phyloP scores from a whole-genome alignment of 768 basidiomycete species.

The Psilocybe tampanensis region DNA sequence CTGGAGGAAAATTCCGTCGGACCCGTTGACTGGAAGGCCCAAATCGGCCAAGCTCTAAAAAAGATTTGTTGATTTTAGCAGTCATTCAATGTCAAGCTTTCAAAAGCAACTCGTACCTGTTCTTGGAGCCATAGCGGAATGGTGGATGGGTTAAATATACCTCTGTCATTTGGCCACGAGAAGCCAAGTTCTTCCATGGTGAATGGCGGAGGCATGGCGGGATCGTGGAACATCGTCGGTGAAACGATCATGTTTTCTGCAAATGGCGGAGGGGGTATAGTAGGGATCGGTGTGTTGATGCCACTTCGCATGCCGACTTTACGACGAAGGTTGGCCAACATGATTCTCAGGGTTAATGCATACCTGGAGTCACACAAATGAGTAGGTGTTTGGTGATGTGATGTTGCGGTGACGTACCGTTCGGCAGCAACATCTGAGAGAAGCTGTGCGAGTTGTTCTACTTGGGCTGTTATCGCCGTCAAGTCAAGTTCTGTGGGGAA shows the following conservation, averaged over 20 bases:
- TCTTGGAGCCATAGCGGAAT: constrained; percentile 95
- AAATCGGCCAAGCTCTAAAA: constrained; percentile 83
- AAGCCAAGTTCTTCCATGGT: constrained; percentile 88
- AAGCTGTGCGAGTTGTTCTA: constrained; percentile 88
- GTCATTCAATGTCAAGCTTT: background rate
- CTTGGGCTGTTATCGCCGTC: constrained; percentile 74
- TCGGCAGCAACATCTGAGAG: constrained; percentile 94
- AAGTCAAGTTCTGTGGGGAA: constrained; percentile 88
- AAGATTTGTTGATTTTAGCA: constrained; percentile 1
- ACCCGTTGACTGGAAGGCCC: constrained; percentile 88
- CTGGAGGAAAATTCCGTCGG: constrained; percentile 87
- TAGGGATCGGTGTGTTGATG: constrained; percentile 47
- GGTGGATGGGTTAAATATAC: constrained; percentile 74
- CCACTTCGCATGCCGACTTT: constrained; percentile 74
- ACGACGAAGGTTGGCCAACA: constrained; percentile 89
- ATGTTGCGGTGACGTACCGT: constrained; percentile 62
- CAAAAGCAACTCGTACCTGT: constrained; percentile 69
- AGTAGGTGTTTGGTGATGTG: background rate
- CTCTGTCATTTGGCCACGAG: constrained; percentile 64
- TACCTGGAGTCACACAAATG: constrained; percentile 52
- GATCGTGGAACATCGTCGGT: constrained; percentile 53
- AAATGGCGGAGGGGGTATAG: constrained; percentile 52
- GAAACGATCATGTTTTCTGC: constrained; percentile 64
- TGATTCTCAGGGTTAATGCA: constrained; percentile 87
- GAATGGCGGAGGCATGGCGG: constrained; percentile 60